phyloP scores from a whole-genome alignment of 2,329 filamentous ascomycete genomes.

The Neofusicoccum umdonicola region DNA sequence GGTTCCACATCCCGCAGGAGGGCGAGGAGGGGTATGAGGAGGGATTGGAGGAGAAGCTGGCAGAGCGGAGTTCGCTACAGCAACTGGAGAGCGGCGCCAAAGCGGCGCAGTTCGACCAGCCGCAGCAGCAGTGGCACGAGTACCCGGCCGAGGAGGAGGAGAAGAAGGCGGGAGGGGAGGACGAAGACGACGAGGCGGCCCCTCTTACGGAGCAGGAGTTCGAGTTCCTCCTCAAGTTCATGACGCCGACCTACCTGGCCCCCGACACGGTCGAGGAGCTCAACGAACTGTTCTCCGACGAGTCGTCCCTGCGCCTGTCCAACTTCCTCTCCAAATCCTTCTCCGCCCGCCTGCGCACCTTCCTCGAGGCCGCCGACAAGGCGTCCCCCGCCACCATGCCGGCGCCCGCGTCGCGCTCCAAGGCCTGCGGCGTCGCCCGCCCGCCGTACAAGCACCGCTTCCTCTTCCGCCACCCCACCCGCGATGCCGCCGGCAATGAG shows the following conservation, averaged over 20 bases:
- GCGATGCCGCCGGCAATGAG: constrained; percentile 31
- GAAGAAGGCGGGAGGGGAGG: constrained; percentile 21
- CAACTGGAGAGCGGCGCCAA: constrained; percentile 77
- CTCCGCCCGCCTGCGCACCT: constrained; percentile 65
- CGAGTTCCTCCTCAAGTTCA: constrained; percentile 85
- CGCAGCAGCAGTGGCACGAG: constrained; percentile 59
- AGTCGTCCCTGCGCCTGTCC: constrained; percentile 79
- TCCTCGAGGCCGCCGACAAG: constrained; percentile 60
- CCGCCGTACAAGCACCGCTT: constrained; percentile 96
- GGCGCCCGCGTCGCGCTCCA: constrained; percentile 30
- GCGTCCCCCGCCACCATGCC: constrained; percentile 43
- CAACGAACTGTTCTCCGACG: constrained; percentile 73
- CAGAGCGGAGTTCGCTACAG: constrained; percentile 84
- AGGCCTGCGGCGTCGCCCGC: constrained; percentile 62
- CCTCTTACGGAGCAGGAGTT: constrained; percentile 75
- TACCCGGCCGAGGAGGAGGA: constrained; percentile 43
- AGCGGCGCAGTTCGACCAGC: constrained; percentile 83
- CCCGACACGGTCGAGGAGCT: constrained; percentile 87
- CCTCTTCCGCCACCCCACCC: constrained; percentile 68
- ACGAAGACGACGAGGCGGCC: constrained; percentile 51
- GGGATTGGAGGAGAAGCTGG: constrained; percentile 83
- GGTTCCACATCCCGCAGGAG: constrained; percentile 96
- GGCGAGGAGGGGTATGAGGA: constrained; percentile 89
- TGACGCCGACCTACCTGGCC: constrained; percentile 85
- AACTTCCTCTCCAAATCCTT: constrained; percentile 79